Base-by-base conservation (phyloP, 371 early-diverging fungal genomes). In the Vittaforma corneae region DNA sequence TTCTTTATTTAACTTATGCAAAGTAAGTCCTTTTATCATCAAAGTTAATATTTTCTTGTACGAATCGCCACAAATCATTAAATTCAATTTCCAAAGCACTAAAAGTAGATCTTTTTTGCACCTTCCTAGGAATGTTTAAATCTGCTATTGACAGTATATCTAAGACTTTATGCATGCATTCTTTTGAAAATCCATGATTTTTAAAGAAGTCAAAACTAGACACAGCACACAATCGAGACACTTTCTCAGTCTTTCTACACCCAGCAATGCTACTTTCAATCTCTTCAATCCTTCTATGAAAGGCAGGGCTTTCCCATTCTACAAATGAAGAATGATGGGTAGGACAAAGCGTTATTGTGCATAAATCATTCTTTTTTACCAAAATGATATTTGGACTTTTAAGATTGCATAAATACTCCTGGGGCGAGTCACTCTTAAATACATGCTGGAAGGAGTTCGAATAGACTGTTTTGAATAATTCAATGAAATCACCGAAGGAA, bases 381-480 rank as follows among this genome's bases (percentile, higher is more conserved):
- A 40, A n/a, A 9, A 40, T 11, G n/a, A 40, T 40, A n/a, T 40
- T 40, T 40, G 40, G 40, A 40, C 11, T 11, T 40, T 40, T 40
- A 11, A 40, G 40, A 11, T n/a, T 40, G 9, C 9, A n/a, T 40
- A 40, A 40, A n/a, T 11, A 40, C 40, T 40, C n/a, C n/a, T 40
- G 9, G 9, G n/a, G n/a, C 40, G n/a, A 9, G n/a, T 9, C 9
- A n/a, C 40, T 40, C 9, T 40, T n/a, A 9, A 40, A 40, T 40
- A n/a, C 11, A 40, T 40, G n/a, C n/a, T 9, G n/a, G 9, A 40
- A 40, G 40, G 9, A 9, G 9, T 40, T n/a, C n/a, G 9, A 11
- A 40, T 40, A 40, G n/a, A 40, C 40, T 11, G n/a, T 40, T 40
- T 40, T 9, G 40, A 40, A 40, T 40, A 40, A n/a, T n/a, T 40